These are phyloP conservation scores for Exophiala calicioides DNA, from an alignment of 2,329 filamentous ascomycete genomes.

Conservation along the genomic window DNA sequence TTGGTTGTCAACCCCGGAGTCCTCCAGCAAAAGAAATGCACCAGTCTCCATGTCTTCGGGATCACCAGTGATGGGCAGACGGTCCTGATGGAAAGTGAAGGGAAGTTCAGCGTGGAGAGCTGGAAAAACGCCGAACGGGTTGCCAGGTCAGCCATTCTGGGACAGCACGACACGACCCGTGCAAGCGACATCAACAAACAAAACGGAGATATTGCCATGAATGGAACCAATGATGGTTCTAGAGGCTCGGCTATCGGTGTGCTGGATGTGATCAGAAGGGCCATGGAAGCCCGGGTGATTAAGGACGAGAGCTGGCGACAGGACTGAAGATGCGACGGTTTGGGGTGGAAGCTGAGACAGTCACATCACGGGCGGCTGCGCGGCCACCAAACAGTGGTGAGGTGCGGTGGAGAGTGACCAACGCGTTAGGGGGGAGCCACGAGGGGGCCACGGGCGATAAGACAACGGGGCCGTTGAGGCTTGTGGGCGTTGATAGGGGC, in stretches of 20 bases:
- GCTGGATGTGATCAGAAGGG: constrained; percentile 26
- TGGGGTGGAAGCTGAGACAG: constrained; percentile 26
- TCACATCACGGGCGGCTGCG: constrained; percentile 24
- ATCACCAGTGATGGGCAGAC: constrained; percentile 75
- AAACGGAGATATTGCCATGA: constrained; percentile 27
- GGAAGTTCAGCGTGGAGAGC: constrained; percentile 70
- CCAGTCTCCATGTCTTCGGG: constrained; percentile 77
- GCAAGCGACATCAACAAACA: constrained; percentile 19
- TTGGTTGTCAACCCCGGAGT: constrained; percentile 64
- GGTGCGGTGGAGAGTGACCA: constrained; percentile 13
- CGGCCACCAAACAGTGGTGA: constrained; percentile 23
- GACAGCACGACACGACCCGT: constrained; percentile 19
- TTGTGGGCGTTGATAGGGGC: constrained; percentile 4
- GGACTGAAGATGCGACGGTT: constrained; percentile 21
- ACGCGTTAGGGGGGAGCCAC: neutral
- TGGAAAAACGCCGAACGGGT: constrained; percentile 71
- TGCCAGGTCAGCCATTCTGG: constrained; percentile 66
- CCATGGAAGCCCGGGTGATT: constrained; percentile 28
- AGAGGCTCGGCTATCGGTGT: constrained; percentile 16
- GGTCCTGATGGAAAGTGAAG: constrained; percentile 78
- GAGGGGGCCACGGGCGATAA: neutral
- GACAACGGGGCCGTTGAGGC: neutral
- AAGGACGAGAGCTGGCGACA: constrained; percentile 28
- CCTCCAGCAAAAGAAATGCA: constrained; percentile 61
- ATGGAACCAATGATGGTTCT: constrained; percentile 8